These are phyloP conservation scores for Pichia sp. DNA, from an alignment of 1,139 yeast genomes.

Conservation along the genomic window DNA sequence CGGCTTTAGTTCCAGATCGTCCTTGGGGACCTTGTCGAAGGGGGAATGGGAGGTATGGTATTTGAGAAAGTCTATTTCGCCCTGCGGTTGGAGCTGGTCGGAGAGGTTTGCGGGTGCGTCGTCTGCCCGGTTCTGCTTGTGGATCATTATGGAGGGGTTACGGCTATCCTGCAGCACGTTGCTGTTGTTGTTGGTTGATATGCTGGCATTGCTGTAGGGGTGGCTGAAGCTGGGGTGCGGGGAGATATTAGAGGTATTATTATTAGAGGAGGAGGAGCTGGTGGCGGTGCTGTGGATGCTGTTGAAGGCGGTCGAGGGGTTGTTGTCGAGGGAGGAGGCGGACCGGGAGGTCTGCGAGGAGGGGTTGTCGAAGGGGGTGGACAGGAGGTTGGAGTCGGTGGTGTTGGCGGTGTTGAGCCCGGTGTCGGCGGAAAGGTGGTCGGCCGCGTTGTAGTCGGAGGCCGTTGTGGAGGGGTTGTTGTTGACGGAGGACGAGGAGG, in stretches of 20 bases:
- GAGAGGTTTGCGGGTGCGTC: constrained; percentile 7
- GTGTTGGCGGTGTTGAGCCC: not conserved
- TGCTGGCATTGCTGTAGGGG: not conserved
- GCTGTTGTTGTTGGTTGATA: not conserved
- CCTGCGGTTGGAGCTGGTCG: constrained; percentile 17
- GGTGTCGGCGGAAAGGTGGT: not conserved
- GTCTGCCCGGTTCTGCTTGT: constrained; percentile 14
- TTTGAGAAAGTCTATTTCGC: constrained; percentile 27
- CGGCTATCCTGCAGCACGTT: not conserved
- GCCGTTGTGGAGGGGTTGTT: not conserved
- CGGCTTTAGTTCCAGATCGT: constrained; percentile 48
- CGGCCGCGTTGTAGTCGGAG: not conserved
- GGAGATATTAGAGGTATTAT: constrained; percentile 8
- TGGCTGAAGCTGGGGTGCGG: not conserved
- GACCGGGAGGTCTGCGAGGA: constrained; percentile 3
- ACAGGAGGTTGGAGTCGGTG: not conserved
- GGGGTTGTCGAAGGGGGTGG: constrained; percentile 1
- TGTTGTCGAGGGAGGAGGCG: not conserved
- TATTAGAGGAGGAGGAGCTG: constrained; percentile 2
- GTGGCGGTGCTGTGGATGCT: not conserved
- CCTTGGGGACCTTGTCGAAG: constrained; percentile 37
- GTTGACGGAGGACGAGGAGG: constrained; percentile 1
- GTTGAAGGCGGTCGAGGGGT: not conserved
- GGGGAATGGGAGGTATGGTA: constrained; percentile 29
- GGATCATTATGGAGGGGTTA: constrained; percentile 5